Evolutionary conservation across 1,284 basidiomycete genomes (phyloP), one percentile per base, ranked within the genome.

Genomic region (Cutaneotrichosporon sp.): DNA sequence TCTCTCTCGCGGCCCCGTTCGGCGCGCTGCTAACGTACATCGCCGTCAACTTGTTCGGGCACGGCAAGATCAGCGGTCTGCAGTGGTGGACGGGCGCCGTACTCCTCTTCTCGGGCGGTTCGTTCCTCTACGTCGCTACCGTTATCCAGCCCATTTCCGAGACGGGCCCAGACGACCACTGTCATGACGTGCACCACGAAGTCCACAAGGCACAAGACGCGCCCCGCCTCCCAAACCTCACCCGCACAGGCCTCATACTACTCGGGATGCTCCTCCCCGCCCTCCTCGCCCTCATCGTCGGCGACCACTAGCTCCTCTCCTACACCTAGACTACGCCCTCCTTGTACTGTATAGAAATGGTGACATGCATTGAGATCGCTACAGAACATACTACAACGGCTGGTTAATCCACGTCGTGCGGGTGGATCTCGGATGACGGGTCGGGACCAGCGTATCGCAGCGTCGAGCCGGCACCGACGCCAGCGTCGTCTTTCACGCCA

Each of bases 111-210:
- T 75, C 74, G 14, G 93, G 90, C 36, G 92, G 92, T 14, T 91
- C 90, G 1, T 97, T 97, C 74, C 77, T 97, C 26, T 97, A 93
- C 68, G 92, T 97, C 33, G 91, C 92, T 0, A 93, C 92, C 2
- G 86, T 91, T 34, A 78, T 92, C 21, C 88, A 90, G 68, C 83
- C 87, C 3, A 79, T 86, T 3, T 72, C 72, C 3, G 54, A 63
- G 23, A 56, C 46, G 39, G 43, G 61, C 46, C 55, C 54, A 17
- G 55, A 58, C 41, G 52, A 63, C 49, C 56, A 58, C 53, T 54
- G 53, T 36, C 56, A 58, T 47, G 41, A 54, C 39, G 43, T 49
- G 8, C 52, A 56, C 41, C 54, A 57, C 26, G 71, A 63, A 36
- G 58, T 73, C 8, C 62, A 76, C 20, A 60, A 74, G 15, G 47